These are phyloP conservation scores for Aspergillus bridgeri DNA, from an alignment of 495 filamentous ascomycete species.

Conservation along the genomic window DNA sequence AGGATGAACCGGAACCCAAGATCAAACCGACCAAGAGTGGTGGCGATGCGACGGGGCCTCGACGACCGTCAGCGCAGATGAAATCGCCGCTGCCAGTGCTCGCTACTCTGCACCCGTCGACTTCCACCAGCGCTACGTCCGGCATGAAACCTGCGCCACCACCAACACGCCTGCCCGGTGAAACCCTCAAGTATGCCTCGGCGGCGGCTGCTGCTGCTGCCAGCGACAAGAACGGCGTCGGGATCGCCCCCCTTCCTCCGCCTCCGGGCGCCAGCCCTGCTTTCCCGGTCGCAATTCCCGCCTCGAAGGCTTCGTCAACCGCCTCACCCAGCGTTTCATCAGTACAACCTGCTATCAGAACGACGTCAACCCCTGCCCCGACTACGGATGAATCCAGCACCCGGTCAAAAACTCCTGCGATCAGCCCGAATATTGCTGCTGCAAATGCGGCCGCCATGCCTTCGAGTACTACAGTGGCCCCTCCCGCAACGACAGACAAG, in stretches of 20 bases:
- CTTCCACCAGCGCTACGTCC: conserved; percentile 58
- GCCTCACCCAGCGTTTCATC: conserved; percentile 52
- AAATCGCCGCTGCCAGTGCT: conserved; percentile 90
- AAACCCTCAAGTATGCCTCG: conserved; percentile 93
- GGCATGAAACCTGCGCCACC: conserved; percentile 89
- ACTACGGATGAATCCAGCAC: conserved; percentile 35
- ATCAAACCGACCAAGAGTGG: conserved; percentile 45
- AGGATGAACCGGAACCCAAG: conserved; percentile 69
- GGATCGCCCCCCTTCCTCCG: conserved; percentile 88
- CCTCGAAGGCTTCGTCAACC: conserved; percentile 45
- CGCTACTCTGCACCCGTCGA: conserved; percentile 63
- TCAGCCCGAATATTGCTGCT: conserved; percentile 33
- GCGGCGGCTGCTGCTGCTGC: conserved; percentile 93
- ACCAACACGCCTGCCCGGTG: conserved; percentile 78
- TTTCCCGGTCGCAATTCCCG: conserved; percentile 40
- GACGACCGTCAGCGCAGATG: conserved; percentile 85
- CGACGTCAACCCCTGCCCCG: conserved; percentile 34
- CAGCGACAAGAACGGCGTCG: conserved; percentile 80
- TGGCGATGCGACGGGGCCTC: conserved; percentile 43
- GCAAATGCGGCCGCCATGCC: conserved; percentile 17
- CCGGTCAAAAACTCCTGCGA: conserved; percentile 51
- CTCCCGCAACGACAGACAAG: conserved; percentile 45
- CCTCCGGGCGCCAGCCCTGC: conserved; percentile 64
- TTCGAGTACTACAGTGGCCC: conserved; percentile 30
- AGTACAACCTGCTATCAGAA: conserved; percentile 50